Conservation (phyloP, 441 rosid genomes). For the Hura crepitans region DNA sequence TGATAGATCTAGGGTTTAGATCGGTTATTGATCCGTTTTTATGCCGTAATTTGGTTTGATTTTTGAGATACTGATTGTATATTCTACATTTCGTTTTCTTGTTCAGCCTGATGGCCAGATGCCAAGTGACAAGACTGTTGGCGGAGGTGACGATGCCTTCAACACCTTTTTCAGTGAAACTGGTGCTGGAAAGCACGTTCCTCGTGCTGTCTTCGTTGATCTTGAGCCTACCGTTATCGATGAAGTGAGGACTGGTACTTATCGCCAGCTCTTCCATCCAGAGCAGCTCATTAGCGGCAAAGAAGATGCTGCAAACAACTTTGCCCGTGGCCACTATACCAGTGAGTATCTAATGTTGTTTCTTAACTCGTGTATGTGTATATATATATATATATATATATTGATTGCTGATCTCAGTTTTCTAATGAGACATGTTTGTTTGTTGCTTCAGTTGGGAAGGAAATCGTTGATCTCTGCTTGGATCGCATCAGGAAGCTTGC, state of each 20-base stretch:
- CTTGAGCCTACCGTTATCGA: conserved; percentile 52
- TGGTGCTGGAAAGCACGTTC: conserved; percentile 75
- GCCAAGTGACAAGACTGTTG: conserved; percentile 43
- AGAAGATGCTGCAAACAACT: conserved; percentile 49
- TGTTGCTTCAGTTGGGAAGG: conserved; percentile 42
- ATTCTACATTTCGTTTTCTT: neutral
- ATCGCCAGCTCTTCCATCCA: conserved; percentile 47
- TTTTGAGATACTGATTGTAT: neutral
- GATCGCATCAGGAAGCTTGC: conserved; percentile 49
- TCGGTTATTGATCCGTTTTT: too few relatives aligned
- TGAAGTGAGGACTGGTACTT: conserved; percentile 42
- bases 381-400: too few relatives aligned
- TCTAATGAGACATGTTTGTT: neutral
- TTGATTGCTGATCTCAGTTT: too few relatives aligned
- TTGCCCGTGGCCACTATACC: conserved; percentile 48
- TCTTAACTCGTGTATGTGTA: too few relatives aligned
- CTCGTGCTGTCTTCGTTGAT: conserved; percentile 49
- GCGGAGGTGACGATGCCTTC: conserved; percentile 75
- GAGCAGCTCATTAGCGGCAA: conserved; percentile 62
- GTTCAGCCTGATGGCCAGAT: conserved; percentile 43
- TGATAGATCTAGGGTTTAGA: neutral
- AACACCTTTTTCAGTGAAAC: conserved; percentile 81
- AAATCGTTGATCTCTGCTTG: conserved; percentile 49
- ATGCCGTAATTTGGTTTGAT: too few relatives aligned
- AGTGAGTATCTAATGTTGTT: conserved; percentile 29